A percentile compares a stretch with the other conserved stretches of the same genome.
Conservation (phyloP, 345 rosid genomes). For the Orychophragmus violaceus region DNA sequence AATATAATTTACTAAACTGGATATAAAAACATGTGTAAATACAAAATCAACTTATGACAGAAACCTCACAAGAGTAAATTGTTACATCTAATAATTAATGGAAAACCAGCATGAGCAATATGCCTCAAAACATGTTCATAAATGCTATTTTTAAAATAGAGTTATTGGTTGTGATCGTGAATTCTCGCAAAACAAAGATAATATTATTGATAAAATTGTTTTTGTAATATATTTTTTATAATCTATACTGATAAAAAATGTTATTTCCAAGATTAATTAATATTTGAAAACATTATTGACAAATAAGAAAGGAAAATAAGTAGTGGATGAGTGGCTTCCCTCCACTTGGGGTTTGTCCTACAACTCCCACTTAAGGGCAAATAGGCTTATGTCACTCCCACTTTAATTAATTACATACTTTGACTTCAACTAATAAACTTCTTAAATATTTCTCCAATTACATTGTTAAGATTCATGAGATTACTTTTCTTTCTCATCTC, state of each 20-base stretch:
- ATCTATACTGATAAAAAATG: no score
- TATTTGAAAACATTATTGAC: background rate
- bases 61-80: background rate
- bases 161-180: no score
- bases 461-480: background rate
- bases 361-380: constrained; percentile 3
- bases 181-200: no score
- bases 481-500: background rate
- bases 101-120: background rate
- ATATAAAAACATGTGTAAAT: no score
- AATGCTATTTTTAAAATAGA: background rate
- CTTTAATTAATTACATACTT: background rate
- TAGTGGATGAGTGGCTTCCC: constrained; percentile 18
- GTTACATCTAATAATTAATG: background rate
- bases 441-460: background rate
- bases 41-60: background rate
- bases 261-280: no score
- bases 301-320: background rate
- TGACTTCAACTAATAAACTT: background rate
- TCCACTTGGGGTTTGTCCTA: constrained; percentile 15
- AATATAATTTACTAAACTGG: no score
- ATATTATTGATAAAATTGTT: no score
- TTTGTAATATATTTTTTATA: no score
- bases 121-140: background rate
- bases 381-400: background rate